Evolutionary conservation across 257 asterid species (phyloP), one percentile per base, ranked within the genome.

Genomic region (Craterostigma plantagineum): DNA sequence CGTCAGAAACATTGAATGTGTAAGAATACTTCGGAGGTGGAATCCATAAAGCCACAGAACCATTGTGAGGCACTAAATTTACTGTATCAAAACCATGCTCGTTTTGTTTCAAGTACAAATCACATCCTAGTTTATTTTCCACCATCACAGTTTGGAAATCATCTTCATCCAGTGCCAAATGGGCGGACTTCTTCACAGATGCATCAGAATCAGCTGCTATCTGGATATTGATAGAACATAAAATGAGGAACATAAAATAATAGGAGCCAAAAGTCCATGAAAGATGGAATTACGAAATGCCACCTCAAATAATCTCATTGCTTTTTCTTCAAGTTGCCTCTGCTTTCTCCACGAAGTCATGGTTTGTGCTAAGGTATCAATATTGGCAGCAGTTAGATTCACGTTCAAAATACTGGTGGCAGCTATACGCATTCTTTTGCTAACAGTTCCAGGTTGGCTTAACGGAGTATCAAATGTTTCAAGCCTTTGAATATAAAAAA

Each of bases 11-110:
- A 63, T 82, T 83, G 64, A 79, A 67, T 62, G 93, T 67, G 76
- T 87, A 93, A 50, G 95, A 82, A 69, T 74, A 83, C 70, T 91
- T 75, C 50, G 98, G 81, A 49, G 98, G 98, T 42, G 92, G 93
- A 58, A 87, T 54, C 81, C 79, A 74, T 53, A 87, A 52, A 60
- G 72, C 59, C 18, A 70, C 64, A 70, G 56, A 62, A 56, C 63
- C 66, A 65, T 71, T 70, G 52, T 57, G 67, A 50, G 51, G 70
- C 51, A 87, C 60, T 47, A 77, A 61, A 48, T 65, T 69, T 54
- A 71, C 44, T 43, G 51, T 55, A 48, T 72, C 81, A 44, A 58
- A 59, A 67, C 61, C 56, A 46, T 70, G 70, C 66, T 70, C 81
- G 46, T 57, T 63, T 56, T 67, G 74, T 50, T 69, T 82, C 47